Evolutionary conservation across 495 filamentous ascomycete genomes (phyloP), one percentile per base, ranked within the genome.

Genomic region (Hypoxylon lenormandii): DNA sequence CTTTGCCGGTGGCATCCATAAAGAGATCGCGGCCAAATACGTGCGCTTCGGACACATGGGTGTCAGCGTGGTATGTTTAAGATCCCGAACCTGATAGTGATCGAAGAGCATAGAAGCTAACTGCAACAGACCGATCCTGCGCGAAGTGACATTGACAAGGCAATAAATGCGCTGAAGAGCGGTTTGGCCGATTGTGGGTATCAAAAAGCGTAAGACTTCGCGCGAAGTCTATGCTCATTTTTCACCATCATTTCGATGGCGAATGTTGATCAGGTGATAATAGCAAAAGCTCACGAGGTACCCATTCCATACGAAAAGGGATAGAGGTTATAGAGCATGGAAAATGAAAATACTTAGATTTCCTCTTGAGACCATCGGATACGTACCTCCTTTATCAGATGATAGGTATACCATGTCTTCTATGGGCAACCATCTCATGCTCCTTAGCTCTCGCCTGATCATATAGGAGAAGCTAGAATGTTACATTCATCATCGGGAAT

Each of bases 1-100:
- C 54, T 97, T 97, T 73, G 95, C 95, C 53, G 94, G 91, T 50
- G 95, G 95, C 61, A 84, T 98, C 76, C 95, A 98, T 82, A 97
- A 94, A 84, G 84, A 85, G 74, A 86, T 87, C 60, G 83, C 78
- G 3, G 48, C 83, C 37, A 87, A 85, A 76, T 87, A 87, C 66
- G 82, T 87, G 64, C 81, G 85, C 16, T 85, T 87, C 61, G 94
- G 94, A 30, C 95, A 98, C 81, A 98, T 98, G 95, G 95, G 95
- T 66, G 92, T 97, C 49, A 94, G 90, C 79, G 91, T 96, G 59
- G 84, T 87, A 79, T 78, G 84, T 66, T 45, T 22, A 45, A 36
- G 38, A 30, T n/a, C 26, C 5, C 12, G 38, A 51, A 85, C 77
- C 57, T 84, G 83, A 63, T 74, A 76, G 23, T 79, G 77, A 64